phyloP scores from a whole-genome alignment of 2,329 filamentous ascomycete species.

The Pleoardoris graminearum region DNA sequence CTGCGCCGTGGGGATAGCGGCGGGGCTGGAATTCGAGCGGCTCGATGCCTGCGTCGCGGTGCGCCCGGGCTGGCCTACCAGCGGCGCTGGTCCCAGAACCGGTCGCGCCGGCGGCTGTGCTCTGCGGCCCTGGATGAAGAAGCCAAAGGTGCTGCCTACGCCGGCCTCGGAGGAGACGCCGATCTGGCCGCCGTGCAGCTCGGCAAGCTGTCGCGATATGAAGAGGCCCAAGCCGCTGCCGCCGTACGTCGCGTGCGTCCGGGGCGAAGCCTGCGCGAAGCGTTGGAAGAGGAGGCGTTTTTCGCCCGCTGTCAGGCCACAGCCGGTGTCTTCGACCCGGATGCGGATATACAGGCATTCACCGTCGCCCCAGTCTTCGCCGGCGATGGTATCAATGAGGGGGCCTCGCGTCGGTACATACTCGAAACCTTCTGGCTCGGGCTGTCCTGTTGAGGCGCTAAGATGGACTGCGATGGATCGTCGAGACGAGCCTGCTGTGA shows the following conservation, averaged over 20 bases:
- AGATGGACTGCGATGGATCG: conserved; percentile 46
- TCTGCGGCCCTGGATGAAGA: conserved; percentile 32
- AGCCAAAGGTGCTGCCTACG: conserved; percentile 40
- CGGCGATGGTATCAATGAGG: conserved; percentile 21
- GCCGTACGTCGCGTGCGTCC: conserved; percentile 41
- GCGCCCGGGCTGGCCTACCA: not conserved
- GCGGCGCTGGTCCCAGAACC: conserved; percentile 1
- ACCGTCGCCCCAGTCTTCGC: conserved; percentile 35
- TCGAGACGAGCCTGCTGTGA: conserved; percentile 43
- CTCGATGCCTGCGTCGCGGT: not conserved
- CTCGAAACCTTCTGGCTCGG: conserved; percentile 24
- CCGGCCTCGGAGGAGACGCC: conserved; percentile 37
- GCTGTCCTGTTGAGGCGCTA: conserved; percentile 42
- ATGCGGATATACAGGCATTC: conserved; percentile 34
- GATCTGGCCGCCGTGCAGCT: conserved; percentile 42
- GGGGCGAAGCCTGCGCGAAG: conserved; percentile 40
- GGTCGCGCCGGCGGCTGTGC: not conserved
- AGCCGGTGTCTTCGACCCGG: conserved; percentile 35
- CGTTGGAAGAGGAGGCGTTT: conserved; percentile 38
- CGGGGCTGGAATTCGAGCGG: conserved; percentile 3
- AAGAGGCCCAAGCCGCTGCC: conserved; percentile 44
- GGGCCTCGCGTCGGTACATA: conserved; percentile 30
- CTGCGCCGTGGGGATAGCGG: not conserved
- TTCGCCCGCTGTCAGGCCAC: conserved; percentile 20
- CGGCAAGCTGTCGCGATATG: conserved; percentile 41